Evolutionary conservation across 805 yeast species (phyloP).

Genomic region (Peterozyma xylosa): DNA sequence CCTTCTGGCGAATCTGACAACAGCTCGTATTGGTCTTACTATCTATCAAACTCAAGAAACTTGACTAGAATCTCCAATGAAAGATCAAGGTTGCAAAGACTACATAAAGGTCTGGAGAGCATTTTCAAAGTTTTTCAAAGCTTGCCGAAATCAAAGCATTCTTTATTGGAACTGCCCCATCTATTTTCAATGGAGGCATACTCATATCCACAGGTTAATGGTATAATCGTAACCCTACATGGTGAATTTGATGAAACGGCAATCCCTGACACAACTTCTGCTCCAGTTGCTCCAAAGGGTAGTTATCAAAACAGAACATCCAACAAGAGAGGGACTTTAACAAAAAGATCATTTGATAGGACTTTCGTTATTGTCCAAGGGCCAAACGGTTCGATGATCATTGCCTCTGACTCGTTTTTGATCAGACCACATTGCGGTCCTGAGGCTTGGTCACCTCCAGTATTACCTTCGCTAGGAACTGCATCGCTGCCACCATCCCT

Average conservation of each 20-base stretch:
- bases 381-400: slow-evolving; percentile 60
- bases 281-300: slow-evolving; percentile 2
- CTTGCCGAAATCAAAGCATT: slow-evolving; percentile 77
- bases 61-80: slow-evolving; percentile 52
- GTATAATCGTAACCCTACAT: slow-evolving; percentile 73
- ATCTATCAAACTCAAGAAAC: slow-evolving; percentile 71
- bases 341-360: slow-evolving; percentile 79
- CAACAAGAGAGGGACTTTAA: slow-evolving; percentile 27
- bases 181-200: slow-evolving; percentile 73
- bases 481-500: slow-evolving; percentile 13
- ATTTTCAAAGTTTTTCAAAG: slow-evolving; percentile 55
- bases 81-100: slow-evolving; percentile 47
- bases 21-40: slow-evolving; percentile 51
- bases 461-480: slow-evolving; percentile 3
- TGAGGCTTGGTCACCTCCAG: slow-evolving; percentile 42
- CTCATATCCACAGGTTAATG: slow-evolving; percentile 63
- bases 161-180: slow-evolving; percentile 52
- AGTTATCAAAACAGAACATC: slow-evolving; percentile 14
- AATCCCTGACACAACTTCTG: slow-evolving; percentile 33
- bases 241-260: slow-evolving; percentile 74
- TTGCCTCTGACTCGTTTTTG: slow-evolving; percentile 78
- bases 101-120: slow-evolving; percentile 62
- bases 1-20: slow-evolving; percentile 4
- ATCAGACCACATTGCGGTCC: slow-evolving; percentile 53
- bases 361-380: slow-evolving; percentile 69